phyloP scores from a whole-genome alignment of 257 asterid species.

The Scutellaria minor region DNA sequence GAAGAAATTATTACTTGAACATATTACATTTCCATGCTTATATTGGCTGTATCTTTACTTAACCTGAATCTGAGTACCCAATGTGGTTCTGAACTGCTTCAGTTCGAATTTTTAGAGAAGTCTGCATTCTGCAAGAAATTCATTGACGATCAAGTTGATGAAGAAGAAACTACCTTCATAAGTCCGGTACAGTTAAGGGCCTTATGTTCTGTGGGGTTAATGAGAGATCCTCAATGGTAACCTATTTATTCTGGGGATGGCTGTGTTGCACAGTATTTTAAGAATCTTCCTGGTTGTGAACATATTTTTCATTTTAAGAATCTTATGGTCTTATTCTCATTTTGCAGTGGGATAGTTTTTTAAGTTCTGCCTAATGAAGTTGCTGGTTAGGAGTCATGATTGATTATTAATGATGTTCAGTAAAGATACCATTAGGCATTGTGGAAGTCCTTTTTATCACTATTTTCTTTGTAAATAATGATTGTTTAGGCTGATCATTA shows the following conservation, averaged over 20 bases:
- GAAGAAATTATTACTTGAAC: neutral
- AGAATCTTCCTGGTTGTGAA: neutral
- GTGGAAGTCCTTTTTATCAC: slow-evolving; percentile 34
- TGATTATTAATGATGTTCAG: neutral
- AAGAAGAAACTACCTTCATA: slow-evolving; percentile 4
- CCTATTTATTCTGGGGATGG: neutral
- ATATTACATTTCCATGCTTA: neutral
- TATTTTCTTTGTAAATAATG: neutral
- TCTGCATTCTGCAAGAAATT: neutral
- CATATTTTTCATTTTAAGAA: too few relatives aligned
- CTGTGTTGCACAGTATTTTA: slow-evolving; percentile 21
- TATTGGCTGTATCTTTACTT: neutral
- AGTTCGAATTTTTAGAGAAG: slow-evolving; percentile 22
- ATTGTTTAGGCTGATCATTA: slow-evolving; percentile 38
- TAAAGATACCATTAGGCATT: slow-evolving; percentile 18
- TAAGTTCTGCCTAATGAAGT: neutral
- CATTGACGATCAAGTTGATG: slow-evolving; percentile 13
- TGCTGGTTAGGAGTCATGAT: too few relatives aligned
- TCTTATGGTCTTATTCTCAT: neutral
- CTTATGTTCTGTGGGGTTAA: neutral
- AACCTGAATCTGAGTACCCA: slow-evolving; percentile 3
- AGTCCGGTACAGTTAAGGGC: slow-evolving; percentile 3
- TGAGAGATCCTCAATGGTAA: slow-evolving; percentile 1
- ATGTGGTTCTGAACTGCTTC: slow-evolving; percentile 10
- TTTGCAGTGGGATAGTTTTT: neutral